Base-by-base conservation (phyloP, 805 yeast species). In the Yarrowia bubula region DNA sequence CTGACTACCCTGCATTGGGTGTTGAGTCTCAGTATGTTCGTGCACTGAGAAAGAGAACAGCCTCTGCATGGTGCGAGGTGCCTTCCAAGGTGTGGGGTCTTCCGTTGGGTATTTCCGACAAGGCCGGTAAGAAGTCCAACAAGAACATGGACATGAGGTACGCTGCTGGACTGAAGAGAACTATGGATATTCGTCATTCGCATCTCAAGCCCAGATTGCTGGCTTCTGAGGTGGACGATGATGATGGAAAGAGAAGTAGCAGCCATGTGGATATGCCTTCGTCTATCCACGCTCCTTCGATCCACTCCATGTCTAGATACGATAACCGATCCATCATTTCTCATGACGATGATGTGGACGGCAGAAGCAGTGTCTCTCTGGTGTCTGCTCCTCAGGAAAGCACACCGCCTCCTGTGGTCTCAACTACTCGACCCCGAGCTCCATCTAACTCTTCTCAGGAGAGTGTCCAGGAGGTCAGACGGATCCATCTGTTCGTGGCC, bases 171-270 rank as follows among this genome's bases (percentile, higher is more conserved):
- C 64, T 38, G 33, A 71, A 76, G 50, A 67, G 73, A 41, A 76
- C 77, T 37, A 74, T 76, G 76, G 78, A 76, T 42, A 73, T 75
- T 43, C 70, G 76, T 11, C 78, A 76, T 62, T 71, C 77, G 31
- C 79, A 76, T 57, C 67, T 76, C 55, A 74, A 84, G 64, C 89
- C 88, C 31, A 80, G 90, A 51, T 79, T 88, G 75, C 77, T 89
- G 67, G 93, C 92, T 9, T 64, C 66, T 10, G 58, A 55, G 35
- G 46, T 51, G 14, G 66, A 44, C 11, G 55, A 58, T 14, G 58
- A 43, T 9, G 66, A 39, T n/a, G 46, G 53, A 32, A 50, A 28
- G 64, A n/a, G 47, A 41, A 64, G 44, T 28, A 44, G 42, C 37
- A 43, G 55, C 14, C 66, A 35, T 31, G 37, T 11, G 51, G 46